Evolutionary conservation across 2,329 filamentous ascomycete species (phyloP).

Genomic region (Xylariaceae sp.): DNA sequence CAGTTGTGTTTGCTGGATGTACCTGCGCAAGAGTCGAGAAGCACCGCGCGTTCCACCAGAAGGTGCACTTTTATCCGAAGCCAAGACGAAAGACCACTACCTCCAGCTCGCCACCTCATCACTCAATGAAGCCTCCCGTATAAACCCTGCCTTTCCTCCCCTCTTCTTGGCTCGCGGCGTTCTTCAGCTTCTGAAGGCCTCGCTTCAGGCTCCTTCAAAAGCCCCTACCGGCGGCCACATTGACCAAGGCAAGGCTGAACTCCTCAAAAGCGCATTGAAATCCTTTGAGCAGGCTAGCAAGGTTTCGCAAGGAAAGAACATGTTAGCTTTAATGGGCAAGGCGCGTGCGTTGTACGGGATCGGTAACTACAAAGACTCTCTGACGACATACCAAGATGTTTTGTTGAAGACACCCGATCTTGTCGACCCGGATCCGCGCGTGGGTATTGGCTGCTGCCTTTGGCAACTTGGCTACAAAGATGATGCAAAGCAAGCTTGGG

Average conservation of each 20-base stretch:
- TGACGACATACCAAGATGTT: constrained; percentile 86
- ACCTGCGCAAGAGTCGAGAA: constrained; percentile 86
- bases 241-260: constrained; percentile 78
- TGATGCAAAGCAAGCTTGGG: constrained; percentile 89
- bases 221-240: constrained; percentile 65
- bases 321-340: constrained; percentile 91
- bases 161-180: constrained; percentile 92
- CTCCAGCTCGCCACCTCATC: constrained; percentile 88
- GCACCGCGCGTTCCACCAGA: constrained; percentile 71
- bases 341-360: constrained; percentile 86
- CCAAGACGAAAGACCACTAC: constrained; percentile 92
- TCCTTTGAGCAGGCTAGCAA: constrained; percentile 94
- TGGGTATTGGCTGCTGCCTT: constrained; percentile 95
- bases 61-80: constrained; percentile 69
- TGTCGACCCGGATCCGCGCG: constrained; percentile 90
- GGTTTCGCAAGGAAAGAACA: constrained; percentile 83
- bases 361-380: constrained; percentile 82
- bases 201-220: constrained; percentile 78
- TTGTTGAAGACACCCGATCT: constrained; percentile 85
- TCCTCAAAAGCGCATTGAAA: constrained; percentile 84
- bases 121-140: constrained; percentile 92
- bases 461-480: constrained; percentile 97
- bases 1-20: constrained; percentile 87
- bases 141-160: constrained; percentile 91
- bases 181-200: constrained; percentile 85